Evolutionary conservation across 2,329 filamentous ascomycete genomes (phyloP), one percentile per base, ranked within the genome.

Genomic region (Rutstroemia sydowiana): DNA sequence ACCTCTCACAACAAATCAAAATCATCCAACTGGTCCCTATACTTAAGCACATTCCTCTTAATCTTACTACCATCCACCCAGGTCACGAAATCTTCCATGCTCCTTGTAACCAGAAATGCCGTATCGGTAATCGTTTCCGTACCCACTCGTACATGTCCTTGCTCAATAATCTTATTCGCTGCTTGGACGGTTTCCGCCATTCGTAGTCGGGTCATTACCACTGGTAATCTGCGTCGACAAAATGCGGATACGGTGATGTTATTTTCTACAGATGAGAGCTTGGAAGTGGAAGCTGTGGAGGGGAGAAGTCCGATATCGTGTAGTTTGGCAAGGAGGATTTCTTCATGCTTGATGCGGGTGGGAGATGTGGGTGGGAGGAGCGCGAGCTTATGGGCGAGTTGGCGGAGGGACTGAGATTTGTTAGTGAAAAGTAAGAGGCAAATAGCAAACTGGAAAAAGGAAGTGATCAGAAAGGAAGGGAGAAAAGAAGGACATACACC

Each of bases 51-150:
- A 67, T 90, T 93, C 66, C 87, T 81, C 85, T 95, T 95, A 69
- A 97, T 91, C 86, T 96, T 96, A 70, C 88, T 95, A 55, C 88
- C 89, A 63, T 95, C 88, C 9, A 92, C 85, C 92, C 92, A 97
- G 0, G 92, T 96, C 16, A 97, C 87, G 68, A 95, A 95, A 71
- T 97, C 92, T 71, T 97, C 92, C 78, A 95, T 88, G 55, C 82
- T 87, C 59, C 91, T 77, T 34, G 88, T 93, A 7, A 97, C 89
- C 48, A 96, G 70, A 64, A 90, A 96, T 0, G 90, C 91, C 26
- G 90, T 84, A 67, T 97, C 92, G 2, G 88, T 95, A 23, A 96
- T 79, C 1, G 91, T 87, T 65, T 96, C 89, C 0, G 89, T 91
- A 11, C 92, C 92, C 1, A 95, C 89, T 44, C 92, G 77, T 3